A percentile compares a stretch with the other conserved stretches of the same genome.
Evolutionary conservation across 192 early-diverging fungal genomes (phyloP).

Genomic region (Umbelopsis isabellina): DNA sequence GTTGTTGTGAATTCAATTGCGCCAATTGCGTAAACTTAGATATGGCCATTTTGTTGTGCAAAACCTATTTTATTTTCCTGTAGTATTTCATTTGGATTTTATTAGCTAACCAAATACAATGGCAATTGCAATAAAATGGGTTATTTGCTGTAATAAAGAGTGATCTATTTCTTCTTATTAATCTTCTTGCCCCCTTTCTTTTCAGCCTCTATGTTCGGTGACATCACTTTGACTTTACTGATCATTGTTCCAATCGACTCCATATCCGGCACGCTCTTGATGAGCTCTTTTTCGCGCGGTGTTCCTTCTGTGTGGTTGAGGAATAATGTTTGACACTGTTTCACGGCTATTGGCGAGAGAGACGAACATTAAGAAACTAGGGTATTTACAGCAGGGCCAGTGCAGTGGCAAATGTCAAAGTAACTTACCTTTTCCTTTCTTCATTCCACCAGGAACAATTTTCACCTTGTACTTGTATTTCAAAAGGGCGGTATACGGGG

Average conservation of each 20-base stretch:
- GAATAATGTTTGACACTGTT: conserved; percentile 47
- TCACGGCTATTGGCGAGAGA: conserved; percentile 33
- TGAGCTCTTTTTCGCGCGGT: conserved; percentile 74
- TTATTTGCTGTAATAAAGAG: background rate
- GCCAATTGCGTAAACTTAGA: background rate
- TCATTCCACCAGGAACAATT: conserved; percentile 85
- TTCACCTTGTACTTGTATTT: conserved; percentile 97
- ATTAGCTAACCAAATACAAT: background rate
- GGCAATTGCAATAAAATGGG: background rate
- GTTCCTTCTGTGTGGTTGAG: conserved; percentile 36
- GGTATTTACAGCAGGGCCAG: too few species aligned
- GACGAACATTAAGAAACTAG: background rate
- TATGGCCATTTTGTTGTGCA: too few species aligned
- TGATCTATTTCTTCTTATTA: conserved; percentile 15
- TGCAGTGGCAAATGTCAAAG: background rate
- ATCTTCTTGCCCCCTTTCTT: conserved; percentile 48
- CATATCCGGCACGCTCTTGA: conserved; percentile 82
- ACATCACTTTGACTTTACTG: conserved; percentile 85
- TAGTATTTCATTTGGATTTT: too few species aligned
- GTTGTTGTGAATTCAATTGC: background rate
- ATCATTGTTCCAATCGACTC: conserved; percentile 84
- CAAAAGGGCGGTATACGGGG: conserved; percentile 83
- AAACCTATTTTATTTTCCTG: too few species aligned
- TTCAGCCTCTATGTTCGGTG: conserved; percentile 73
- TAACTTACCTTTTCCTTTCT: conserved; percentile 83